Evolutionary conservation across 306 rosid genomes (phyloP).

Genomic region (Adenanthera pavonina): DNA sequence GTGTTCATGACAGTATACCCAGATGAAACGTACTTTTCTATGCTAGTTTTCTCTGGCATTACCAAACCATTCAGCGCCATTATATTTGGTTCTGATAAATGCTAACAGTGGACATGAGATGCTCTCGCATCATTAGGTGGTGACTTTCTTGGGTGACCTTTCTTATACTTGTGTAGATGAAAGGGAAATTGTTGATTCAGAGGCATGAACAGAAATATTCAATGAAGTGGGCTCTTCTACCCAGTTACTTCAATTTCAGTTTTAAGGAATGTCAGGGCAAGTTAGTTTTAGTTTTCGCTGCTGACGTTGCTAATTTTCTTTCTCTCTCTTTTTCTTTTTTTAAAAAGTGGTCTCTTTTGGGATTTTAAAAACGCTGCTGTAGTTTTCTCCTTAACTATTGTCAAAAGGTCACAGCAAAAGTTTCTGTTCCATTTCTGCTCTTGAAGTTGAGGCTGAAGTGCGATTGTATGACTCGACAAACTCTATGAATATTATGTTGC

Average conservation of each 20-base stretch:
- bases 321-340: background rate
- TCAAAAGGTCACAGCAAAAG: background rate
- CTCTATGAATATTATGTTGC: background rate
- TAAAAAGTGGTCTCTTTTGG: background rate
- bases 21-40: background rate
- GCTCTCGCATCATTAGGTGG: slow-evolving; percentile 22
- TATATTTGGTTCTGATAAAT: slow-evolving; percentile 27
- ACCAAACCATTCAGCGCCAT: background rate
- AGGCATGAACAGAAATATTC: background rate
- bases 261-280: background rate
- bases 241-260: background rate
- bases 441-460: background rate
- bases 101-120: slow-evolving; percentile 24
- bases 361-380: background rate
- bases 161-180: slow-evolving; percentile 28
- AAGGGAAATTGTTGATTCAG: slow-evolving; percentile 24
- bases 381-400: background rate
- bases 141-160: background rate
- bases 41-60: background rate
- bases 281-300: background rate
- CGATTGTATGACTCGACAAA: background rate
- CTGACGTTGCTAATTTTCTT: background rate
- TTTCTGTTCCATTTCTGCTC: background rate
- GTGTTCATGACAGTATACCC: background rate
- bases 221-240: slow-evolving; percentile 10